Evolutionary conservation across 2,329 filamentous ascomycete species (phyloP).

Genomic region (Sporothrix globosa): DNA sequence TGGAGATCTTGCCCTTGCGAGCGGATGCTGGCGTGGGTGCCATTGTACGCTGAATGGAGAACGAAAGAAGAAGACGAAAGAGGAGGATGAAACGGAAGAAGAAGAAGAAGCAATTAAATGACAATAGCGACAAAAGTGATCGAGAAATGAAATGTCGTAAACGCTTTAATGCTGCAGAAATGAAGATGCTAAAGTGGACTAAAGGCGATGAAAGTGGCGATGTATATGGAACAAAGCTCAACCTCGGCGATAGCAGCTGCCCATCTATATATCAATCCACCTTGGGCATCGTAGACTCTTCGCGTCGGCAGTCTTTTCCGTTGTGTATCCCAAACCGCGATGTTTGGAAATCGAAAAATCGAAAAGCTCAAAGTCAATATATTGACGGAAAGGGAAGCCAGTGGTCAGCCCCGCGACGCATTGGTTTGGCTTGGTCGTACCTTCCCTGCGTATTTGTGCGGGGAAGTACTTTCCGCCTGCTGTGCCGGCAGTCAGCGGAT

Average conservation of each 20-base stretch:
- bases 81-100: background rate
- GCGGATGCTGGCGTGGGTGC: conserved; percentile 10
- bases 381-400: conserved; percentile 2
- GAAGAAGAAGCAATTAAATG: background rate
- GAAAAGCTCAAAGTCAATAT: background rate
- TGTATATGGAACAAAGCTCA: background rate
- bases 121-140: background rate
- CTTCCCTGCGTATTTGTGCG: background rate
- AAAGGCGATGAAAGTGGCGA: background rate
- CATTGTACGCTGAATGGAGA: background rate
- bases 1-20: conserved; percentile 43
- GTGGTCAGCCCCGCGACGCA: conserved; percentile 23
- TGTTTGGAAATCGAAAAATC: background rate
- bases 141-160: background rate
- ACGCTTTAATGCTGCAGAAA: background rate
- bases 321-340: background rate
- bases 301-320: background rate
- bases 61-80: background rate
- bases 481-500: conserved; percentile 9
- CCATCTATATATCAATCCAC: conserved; percentile 1
- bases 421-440: conserved; percentile 13
- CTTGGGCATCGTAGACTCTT: background rate
- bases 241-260: background rate
- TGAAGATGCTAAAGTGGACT: background rate
- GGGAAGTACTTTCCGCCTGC: conserved; percentile 1